Evolutionary conservation across 139 green algal genomes (phyloP).

Genomic region (Yamagishiella unicocca): DNA sequence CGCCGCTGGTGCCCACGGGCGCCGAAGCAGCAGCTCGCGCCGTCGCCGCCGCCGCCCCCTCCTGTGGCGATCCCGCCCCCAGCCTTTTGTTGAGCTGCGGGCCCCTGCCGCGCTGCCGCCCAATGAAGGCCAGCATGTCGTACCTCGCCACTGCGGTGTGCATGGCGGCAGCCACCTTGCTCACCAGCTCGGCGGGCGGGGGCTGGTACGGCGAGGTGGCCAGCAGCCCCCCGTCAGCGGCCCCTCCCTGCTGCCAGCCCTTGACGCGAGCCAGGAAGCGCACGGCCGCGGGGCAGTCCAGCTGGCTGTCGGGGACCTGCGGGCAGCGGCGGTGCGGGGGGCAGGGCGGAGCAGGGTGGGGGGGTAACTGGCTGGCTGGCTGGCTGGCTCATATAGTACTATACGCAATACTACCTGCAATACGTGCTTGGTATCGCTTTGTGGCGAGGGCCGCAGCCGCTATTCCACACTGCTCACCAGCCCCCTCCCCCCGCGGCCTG

Average conservation of each 20-base stretch:
- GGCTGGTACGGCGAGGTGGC: too few relatives aligned
- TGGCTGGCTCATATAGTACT: too few relatives aligned
- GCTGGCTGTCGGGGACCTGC: background rate
- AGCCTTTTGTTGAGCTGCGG: background rate
- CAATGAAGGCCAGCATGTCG: background rate
- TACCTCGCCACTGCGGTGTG: background rate
- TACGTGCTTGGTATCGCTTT: too few relatives aligned
- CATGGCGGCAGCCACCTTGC: constrained; percentile 2
- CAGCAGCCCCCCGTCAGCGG: too few relatives aligned
- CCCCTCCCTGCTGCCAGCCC: background rate
- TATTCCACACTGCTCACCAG: too few relatives aligned
- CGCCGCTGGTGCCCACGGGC: background rate
- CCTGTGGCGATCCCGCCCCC: background rate
- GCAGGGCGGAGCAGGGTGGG: too few relatives aligned
- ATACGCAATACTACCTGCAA: too few relatives aligned
- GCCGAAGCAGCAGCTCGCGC: background rate
- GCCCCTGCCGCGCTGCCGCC: background rate
- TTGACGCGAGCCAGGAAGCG: constrained; percentile 25
- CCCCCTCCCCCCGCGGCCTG: too few relatives aligned
- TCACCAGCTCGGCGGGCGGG: background rate
- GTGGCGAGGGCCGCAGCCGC: too few relatives aligned
- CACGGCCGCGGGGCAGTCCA: constrained; percentile 3
- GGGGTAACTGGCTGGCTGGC: too few relatives aligned
- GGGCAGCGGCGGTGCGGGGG: too few relatives aligned
- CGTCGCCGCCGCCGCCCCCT: background rate